Percentiles rank a stretch among this genome's conserved stretches.
Evolutionary conservation across 192 early-diverging fungal genomes (phyloP).

Genomic region (Umbelopsis sp.): DNA sequence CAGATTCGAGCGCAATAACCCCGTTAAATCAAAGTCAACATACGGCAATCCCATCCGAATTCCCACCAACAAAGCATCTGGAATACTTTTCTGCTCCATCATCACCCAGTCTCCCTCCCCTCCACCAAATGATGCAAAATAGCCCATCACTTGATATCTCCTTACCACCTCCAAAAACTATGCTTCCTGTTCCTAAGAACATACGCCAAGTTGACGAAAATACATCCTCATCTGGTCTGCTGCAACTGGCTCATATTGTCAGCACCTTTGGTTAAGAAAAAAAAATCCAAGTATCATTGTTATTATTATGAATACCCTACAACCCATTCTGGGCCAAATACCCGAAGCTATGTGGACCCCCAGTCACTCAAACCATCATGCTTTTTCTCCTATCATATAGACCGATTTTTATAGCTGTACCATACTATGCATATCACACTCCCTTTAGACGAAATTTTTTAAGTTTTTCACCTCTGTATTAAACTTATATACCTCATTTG

Average conservation of each 20-base stretch:
- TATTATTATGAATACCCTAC: conserved; percentile 8
- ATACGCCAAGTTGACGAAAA: conserved; percentile 10
- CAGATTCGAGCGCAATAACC: conserved; percentile 18
- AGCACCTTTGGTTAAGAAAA: conserved; percentile 30
- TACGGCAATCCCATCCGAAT: conserved; percentile 11
- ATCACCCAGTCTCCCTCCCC: conserved; percentile 11
- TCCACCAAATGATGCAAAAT: conserved; percentile 6
- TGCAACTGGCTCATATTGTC: conserved; percentile 33
- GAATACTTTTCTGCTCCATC: conserved; percentile 20
- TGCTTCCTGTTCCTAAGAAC: conserved; percentile 12
- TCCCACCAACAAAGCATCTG: not conserved
- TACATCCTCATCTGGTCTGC: conserved; percentile 13
- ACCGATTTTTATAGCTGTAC: conserved; percentile 7
- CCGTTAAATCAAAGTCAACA: conserved; percentile 17
- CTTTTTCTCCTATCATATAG: not conserved
- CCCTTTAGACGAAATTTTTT: too few relatives aligned
- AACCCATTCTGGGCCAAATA: conserved; percentile 17
- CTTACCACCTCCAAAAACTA: conserved; percentile 12
- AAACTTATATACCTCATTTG: too few relatives aligned
- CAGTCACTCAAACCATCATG: not conserved
- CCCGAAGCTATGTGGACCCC: conserved; percentile 1
- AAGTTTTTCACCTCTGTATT: too few relatives aligned
- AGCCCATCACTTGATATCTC: conserved; percentile 14
- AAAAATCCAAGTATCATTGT: not conserved
- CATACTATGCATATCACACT: too few relatives aligned